phyloP scores from a whole-genome alignment of 345 rosid species.

The Euclidium syriacum region DNA sequence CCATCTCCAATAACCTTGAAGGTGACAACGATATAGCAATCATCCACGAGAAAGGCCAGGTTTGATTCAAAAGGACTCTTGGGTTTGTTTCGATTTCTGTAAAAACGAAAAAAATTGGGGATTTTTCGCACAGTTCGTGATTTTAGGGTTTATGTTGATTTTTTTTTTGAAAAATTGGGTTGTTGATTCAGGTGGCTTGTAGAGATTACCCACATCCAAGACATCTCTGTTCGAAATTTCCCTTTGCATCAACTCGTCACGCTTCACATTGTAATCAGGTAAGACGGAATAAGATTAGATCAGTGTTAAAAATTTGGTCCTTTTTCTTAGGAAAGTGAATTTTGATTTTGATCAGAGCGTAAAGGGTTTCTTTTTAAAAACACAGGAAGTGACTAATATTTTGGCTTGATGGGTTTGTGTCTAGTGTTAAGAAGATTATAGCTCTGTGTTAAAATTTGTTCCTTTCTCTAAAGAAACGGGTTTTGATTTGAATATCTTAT shows the following conservation, averaged over 20 bases:
- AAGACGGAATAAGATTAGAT: too few species aligned
- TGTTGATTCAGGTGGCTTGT: slow-evolving; percentile 52
- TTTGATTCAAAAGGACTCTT: not conserved
- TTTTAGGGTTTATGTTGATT: not conserved
- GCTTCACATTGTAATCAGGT: slow-evolving; percentile 44
- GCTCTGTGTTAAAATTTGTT: too few species aligned
- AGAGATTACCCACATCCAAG: slow-evolving; percentile 84
- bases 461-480: too few species aligned
- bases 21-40: not conserved
- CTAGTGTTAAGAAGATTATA: too few species aligned
- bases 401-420: too few species aligned
- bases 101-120: not conserved
- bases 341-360: too few species aligned
- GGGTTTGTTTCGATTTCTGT: not conserved
- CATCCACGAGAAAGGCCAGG: slow-evolving; percentile 29
- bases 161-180: not conserved
- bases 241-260: slow-evolving; percentile 47
- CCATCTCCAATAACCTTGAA: not conserved
- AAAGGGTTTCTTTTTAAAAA: too few species aligned
- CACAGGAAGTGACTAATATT: too few species aligned
- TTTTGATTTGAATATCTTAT: too few species aligned
- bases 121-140: not conserved
- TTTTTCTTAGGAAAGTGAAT: not conserved
- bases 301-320: not conserved
- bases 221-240: slow-evolving; percentile 51